Base-by-base conservation (phyloP, 805 yeast genomes). In the Metschnikowia picachoensis region DNA sequence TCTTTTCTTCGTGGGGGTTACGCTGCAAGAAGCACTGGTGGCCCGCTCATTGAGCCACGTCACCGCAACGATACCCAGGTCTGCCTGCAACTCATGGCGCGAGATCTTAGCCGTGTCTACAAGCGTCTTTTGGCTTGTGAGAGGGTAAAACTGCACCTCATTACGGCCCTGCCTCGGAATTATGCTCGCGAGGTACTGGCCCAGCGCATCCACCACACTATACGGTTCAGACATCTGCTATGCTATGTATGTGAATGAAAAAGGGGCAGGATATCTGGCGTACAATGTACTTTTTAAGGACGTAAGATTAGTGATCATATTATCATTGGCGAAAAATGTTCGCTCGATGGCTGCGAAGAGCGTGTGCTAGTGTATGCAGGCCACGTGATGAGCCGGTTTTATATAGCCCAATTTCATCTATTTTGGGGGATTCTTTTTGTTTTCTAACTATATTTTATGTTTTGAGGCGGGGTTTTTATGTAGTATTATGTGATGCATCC, bases 121-220 rank as follows among this genome's bases (percentile, higher is more conserved):
- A 15, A 50, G 46, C 33, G 49, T 28, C n/a, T 56, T 55, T 5
- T 49, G 48, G 34, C 45, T 32, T 14, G 30, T 9, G 25, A 52
- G 42, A 10, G 56, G 71, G 55, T 52, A 72, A 45, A 77, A 65
- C 53, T 68, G 76, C 15, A 78, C 66, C 59, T 77, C 79, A 42
- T 67, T 73, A 45, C 74, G 62, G 33, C 78, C 77, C 14, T 66
- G 66, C 39, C 75, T 73, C 29, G 74, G 65, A 5, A 72, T 63
- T 14, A 70, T 56, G 40, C 67, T 66, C 39, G 78, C 76, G 44
- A 61, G 61, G 47, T 58, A 67, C 8, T 58, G 39, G 20, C 67
- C 65, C 9, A 61, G 49, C 30, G 58, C 47, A 45, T 69, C 73
- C 35, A 69, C 62, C 40, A 37, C 38, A 35, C 51, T 54, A 42